Conservation (phyloP, 208 protist species). For the Acanthamoeba healyi region DNA sequence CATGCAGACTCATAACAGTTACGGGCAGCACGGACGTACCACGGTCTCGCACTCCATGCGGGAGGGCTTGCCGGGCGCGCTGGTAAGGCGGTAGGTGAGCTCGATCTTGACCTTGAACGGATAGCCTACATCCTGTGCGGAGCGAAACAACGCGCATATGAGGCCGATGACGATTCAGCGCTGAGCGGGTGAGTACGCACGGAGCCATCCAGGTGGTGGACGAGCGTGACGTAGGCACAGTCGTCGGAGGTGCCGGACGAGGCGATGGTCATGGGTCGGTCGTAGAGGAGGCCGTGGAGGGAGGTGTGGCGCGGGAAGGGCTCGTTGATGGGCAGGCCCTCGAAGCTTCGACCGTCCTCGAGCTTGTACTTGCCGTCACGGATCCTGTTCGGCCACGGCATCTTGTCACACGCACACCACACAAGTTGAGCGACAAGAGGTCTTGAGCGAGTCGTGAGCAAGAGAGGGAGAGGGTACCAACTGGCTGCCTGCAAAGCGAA, state of each 20-base stretch:
- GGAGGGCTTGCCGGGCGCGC: neutral
- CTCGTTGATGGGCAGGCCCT: constrained; percentile 41
- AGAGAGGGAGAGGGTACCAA: neutral
- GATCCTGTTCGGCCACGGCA: constrained; percentile 16
- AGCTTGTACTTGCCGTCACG: neutral
- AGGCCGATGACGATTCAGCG: neutral
- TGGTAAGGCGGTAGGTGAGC: constrained; percentile 4
- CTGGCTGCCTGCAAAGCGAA: neutral
- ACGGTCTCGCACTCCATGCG: constrained; percentile 13
- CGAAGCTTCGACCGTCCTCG: neutral
- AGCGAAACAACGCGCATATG: neutral
- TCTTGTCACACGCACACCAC: neutral
- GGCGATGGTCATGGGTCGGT: neutral
- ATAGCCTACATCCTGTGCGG: neutral
- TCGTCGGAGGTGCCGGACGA: neutral
- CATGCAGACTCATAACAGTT: no score
- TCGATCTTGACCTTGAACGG: neutral
- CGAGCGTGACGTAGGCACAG: neutral
- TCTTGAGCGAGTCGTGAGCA: no score
- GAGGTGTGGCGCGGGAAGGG: constrained; percentile 10
- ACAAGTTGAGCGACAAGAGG: no score
- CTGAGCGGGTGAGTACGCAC: neutral
- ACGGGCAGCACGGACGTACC: no score
- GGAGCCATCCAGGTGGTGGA: neutral
- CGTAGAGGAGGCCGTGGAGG: constrained; percentile 19